Base-by-base conservation (phyloP, 2,329 filamentous ascomycete species). In the Hypoxylon sp. region DNA sequence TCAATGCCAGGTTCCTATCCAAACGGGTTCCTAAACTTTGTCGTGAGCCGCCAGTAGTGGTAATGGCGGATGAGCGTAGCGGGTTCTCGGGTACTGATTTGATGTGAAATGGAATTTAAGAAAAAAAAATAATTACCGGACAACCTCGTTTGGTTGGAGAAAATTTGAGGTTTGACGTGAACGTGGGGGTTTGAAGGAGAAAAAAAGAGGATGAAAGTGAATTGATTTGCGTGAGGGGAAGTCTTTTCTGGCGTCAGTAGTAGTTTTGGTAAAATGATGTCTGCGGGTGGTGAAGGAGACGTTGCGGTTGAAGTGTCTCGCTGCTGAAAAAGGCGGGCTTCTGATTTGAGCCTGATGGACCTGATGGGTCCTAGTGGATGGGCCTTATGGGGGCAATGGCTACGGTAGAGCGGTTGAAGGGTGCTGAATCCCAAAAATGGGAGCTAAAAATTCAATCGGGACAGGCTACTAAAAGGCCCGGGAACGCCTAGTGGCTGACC, bases 221-320 rank as follows among this genome's bases (percentile, higher is more conserved):
- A 62, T 68, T 66, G 66, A 69, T 69, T 71, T 71, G 65, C 65
- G 68, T 70, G 68, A 71, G 68, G 68, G 68, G 68, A 71, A 70
- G 65, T 68, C 65, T 65, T 66, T 69, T 63, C 57, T 68, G 65
- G 58, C 62, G 68, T 70, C 65, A 68, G 48, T 67, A 51, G 63
- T 63, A 58, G 55, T 62, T 54, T 63, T 70, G 51, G 57, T 68
- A 56, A 68, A 67, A 68, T 70, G 65, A 68, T 68, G 65, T 70
- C 62, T 56, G 47, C 48, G 62, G 51, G 22, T 19, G 53, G 44
- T 44, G 59, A 64, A 63, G 35, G 60, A 70, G 57, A 64, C 53
- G 63, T 70, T 67, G 60, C 60, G 42, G 53, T 64, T 51, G 65
- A 59, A 63, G 57, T 59, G 39, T 59, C 58, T 68, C 26, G 53